Evolutionary conservation across 768 basidiomycete species (phyloP).

Genomic region (Lentinula sp.): DNA sequence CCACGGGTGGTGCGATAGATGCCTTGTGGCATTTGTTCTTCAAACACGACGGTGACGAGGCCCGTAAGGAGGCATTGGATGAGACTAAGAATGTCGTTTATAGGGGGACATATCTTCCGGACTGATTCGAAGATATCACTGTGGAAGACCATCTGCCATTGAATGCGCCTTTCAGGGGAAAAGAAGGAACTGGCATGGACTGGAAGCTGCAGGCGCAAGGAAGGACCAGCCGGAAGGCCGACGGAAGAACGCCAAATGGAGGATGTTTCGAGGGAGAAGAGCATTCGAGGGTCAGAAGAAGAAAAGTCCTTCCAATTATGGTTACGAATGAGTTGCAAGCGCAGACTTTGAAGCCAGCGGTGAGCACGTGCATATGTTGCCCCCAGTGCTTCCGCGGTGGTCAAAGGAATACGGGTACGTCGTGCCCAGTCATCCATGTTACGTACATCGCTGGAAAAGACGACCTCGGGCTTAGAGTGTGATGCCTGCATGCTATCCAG

Average conservation of each 20-base stretch:
- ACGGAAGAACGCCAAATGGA: slow-evolving; percentile 74
- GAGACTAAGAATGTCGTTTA: slow-evolving; percentile 64
- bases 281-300: slow-evolving; percentile 60
- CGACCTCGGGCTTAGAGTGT: slow-evolving; percentile 44
- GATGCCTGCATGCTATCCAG: slow-evolving; percentile 4
- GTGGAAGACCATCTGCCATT: slow-evolving; percentile 90
- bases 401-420: slow-evolving; percentile 74
- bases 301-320: slow-evolving; percentile 64
- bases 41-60: slow-evolving; percentile 64
- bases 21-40: slow-evolving; percentile 68
- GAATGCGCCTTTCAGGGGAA: slow-evolving; percentile 74
- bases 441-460: slow-evolving; percentile 74
- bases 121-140: slow-evolving; percentile 69
- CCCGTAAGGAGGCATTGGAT: slow-evolving; percentile 72
- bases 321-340: slow-evolving; percentile 55
- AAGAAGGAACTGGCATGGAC: slow-evolving; percentile 81
- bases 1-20: slow-evolving; percentile 72
- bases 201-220: slow-evolving; percentile 67
- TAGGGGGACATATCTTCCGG: slow-evolving; percentile 59
- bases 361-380: slow-evolving; percentile 78
- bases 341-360: slow-evolving; percentile 64
- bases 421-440: slow-evolving; percentile 82
- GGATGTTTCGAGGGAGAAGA: slow-evolving; percentile 73
- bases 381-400: slow-evolving; percentile 77
- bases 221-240: slow-evolving; percentile 72